Percentiles rank a stretch among this genome's conserved stretches.
Conservation (phyloP, 306 rosid species). For the Hippophae rhamnoides region DNA sequence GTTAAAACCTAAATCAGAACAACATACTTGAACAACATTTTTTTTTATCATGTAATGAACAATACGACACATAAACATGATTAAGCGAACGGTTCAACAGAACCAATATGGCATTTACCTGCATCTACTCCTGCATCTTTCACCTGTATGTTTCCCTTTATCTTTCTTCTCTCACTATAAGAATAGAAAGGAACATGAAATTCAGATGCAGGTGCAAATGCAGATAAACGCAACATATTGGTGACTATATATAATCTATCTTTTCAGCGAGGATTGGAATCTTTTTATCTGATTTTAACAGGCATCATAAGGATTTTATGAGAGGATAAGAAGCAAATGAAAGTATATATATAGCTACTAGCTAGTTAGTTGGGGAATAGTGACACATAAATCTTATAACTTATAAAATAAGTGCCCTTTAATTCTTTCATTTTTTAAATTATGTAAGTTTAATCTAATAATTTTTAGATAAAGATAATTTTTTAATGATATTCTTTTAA, state of each 20-base stretch:
- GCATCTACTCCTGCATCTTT: slow-evolving; percentile 65
- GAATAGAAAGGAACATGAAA: slow-evolving; percentile 6
- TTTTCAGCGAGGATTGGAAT: too few relatives aligned
- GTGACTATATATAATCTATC: not conserved
- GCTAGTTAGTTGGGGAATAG: too few relatives aligned
- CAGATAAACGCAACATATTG: slow-evolving; percentile 59
- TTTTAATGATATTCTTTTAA: too few relatives aligned
- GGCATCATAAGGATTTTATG: too few relatives aligned
- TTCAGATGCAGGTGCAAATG: slow-evolving; percentile 93
- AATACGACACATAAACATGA: too few relatives aligned
- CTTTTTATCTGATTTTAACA: too few relatives aligned
- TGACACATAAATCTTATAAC: too few relatives aligned
- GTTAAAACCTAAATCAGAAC: too few relatives aligned
- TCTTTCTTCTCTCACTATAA: not conserved
- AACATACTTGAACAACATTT: not conserved
- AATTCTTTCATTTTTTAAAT: too few relatives aligned
- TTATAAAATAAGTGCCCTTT: too few relatives aligned
- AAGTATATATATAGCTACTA: not conserved
- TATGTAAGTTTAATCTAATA: too few relatives aligned
- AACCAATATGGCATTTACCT: slow-evolving; percentile 57
- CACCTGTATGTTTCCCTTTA: not conserved
- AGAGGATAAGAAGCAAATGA: not conserved
- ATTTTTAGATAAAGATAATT: too few relatives aligned
- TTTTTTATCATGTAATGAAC: not conserved
- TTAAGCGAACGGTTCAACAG: not conserved